Base-by-base conservation (phyloP, 2,329 filamentous ascomycete species). In the Acrodontium crateriforme region DNA sequence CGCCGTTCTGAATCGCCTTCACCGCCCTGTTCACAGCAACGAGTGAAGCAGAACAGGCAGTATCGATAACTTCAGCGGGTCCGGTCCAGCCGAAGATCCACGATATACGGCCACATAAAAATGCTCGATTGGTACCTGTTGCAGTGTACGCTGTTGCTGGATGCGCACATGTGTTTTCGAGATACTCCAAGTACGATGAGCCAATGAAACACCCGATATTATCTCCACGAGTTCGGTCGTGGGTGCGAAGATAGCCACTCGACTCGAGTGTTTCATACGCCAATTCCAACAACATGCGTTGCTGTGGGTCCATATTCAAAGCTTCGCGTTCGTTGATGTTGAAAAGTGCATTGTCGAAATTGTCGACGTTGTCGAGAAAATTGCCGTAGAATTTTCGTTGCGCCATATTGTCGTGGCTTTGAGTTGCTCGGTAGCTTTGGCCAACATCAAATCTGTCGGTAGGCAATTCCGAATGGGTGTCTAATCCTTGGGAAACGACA, bases 21-120 rank as follows among this genome's bases (percentile, higher is more conserved):
- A 46, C 50, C 2, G 49, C 50, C 13, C 32, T 27, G 28, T 54
- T 39, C 7, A 55, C 38, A 6, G 50, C 47, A 2, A 52, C 47
- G 3, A 42, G 18, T 3, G 37, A 49, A 13, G 50, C 41, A 3
- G 50, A 53, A 31, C 53, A 56, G 4, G 53, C 52, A 4, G 53
- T 54, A 24, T 56, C 53, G 24, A 53, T 31, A 2, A 39, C 46
- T 13, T 50, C 29, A 12, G 39, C 30, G 1, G 62, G 60, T 1
- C 60, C 60, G 2, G 46, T 52, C 39, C 58, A 60, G 0, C 56
- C 52, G 25, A 62, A 62, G 28, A 54, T 47, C 31, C 62, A 58
- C 17, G 50, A 55, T 22, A 63, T 47, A 5, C 46, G 44, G 4
- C 46, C 49, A 3, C 39, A 36, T 6, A 50, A 27, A 23, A 52